Conservation (phyloP, 208 protist genomes). For the Leishmania arabica region DNA sequence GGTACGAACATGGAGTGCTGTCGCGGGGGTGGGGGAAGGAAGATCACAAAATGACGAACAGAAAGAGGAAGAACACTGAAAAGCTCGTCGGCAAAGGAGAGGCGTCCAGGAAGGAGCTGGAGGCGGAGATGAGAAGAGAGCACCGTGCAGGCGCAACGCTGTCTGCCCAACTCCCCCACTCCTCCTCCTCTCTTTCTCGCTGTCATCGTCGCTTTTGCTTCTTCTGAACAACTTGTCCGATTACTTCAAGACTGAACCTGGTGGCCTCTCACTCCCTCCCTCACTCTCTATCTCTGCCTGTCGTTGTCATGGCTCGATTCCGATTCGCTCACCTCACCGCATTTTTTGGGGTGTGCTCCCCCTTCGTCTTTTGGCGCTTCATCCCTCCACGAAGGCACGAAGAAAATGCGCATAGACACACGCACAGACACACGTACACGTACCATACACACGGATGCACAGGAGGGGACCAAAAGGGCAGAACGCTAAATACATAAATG, state of each 20-base stretch:
- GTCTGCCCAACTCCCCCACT: no score
- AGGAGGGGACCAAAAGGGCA: background rate
- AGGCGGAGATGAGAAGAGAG: background rate
- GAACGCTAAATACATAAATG: constrained; percentile 14
- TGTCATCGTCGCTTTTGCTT: background rate
- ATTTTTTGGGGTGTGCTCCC: background rate
- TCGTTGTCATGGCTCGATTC: background rate
- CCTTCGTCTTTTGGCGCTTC: background rate
- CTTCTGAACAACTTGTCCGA: background rate
- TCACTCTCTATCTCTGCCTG: background rate
- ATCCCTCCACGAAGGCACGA: background rate
- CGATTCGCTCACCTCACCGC: background rate
- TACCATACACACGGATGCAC: background rate
- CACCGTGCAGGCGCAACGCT: background rate
- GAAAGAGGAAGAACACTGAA: constrained; percentile 11
- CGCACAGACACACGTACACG: background rate
- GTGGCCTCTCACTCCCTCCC: background rate
- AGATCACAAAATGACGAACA: constrained; percentile 23
- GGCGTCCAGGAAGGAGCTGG: background rate
- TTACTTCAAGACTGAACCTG: background rate
- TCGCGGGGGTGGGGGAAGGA: background rate
- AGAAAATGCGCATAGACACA: background rate
- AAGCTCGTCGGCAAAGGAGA: constrained; percentile 3
- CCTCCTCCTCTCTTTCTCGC: background rate
- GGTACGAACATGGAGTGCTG: background rate